phyloP scores from a whole-genome alignment of 1,284 basidiomycete species.

The Stygiomarasmius scandens region DNA sequence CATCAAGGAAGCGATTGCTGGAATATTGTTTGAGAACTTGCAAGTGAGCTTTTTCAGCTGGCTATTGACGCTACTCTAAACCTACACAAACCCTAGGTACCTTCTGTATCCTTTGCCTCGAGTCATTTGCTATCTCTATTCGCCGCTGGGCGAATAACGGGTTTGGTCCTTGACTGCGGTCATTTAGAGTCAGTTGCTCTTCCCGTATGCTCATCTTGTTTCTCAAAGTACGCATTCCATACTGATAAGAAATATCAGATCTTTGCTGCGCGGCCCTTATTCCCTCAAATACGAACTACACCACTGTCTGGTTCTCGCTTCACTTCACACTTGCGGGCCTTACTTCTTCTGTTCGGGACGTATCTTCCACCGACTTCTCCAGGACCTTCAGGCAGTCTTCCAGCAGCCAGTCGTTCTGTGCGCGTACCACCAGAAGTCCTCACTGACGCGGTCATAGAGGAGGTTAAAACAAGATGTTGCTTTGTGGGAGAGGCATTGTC shows the following conservation, averaged over 20 bases:
- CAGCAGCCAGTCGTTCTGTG: conserved; percentile 61
- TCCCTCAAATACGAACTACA: conserved; percentile 78
- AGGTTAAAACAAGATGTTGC: conserved; percentile 81
- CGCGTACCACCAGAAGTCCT: conserved; percentile 76
- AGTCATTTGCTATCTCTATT: conserved; percentile 85
- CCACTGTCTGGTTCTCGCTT: conserved; percentile 80
- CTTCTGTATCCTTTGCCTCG: conserved; percentile 90
- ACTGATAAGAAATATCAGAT: conserved; percentile 57
- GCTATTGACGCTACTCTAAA: neutral
- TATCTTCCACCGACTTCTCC: conserved; percentile 77
- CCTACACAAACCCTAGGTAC: conserved; percentile 60
- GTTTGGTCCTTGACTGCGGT: conserved; percentile 91
- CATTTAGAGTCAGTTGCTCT: conserved; percentile 87
- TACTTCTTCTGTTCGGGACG: conserved; percentile 79
- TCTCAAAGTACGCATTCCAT: too few species aligned
- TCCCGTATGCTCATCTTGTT: conserved; percentile 60
- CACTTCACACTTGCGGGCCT: conserved; percentile 73
- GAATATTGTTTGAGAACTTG: conserved; percentile 87
- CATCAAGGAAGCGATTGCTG: conserved; percentile 87
- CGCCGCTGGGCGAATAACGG: conserved; percentile 86
- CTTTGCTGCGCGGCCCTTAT: conserved; percentile 85
- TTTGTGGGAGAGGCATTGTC: conserved; percentile 67
- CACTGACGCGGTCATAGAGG: conserved; percentile 75
- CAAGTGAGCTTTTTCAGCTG: conserved; percentile 56
- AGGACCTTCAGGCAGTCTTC: conserved; percentile 61